Percentiles rank a stretch among this genome's conserved stretches.
Evolutionary conservation across 2,329 filamentous ascomycete species (phyloP).

Genomic region (Mycocentrospora acerina): DNA sequence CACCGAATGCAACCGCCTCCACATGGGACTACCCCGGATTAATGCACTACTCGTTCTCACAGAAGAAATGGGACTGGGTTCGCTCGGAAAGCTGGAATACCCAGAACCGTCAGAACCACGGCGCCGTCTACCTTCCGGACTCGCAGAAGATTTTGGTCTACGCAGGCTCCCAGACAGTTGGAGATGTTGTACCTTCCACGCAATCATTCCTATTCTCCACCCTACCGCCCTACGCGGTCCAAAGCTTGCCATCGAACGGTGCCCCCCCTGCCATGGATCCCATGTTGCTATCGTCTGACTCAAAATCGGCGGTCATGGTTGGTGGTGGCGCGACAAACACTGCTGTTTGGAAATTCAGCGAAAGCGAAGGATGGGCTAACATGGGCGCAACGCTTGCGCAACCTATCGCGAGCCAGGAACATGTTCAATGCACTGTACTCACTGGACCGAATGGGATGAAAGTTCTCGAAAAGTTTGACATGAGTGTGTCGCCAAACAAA

Average conservation of each 20-base stretch:
- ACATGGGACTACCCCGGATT: slow-evolving; percentile 67
- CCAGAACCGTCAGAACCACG: slow-evolving; percentile 72
- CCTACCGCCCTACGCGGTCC: slow-evolving; percentile 63
- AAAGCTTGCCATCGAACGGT: slow-evolving; percentile 48
- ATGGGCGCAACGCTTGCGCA: slow-evolving; percentile 65
- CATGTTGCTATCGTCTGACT: slow-evolving; percentile 73
- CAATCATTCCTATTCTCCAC: slow-evolving; percentile 75
- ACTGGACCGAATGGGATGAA: slow-evolving; percentile 74
- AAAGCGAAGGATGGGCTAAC: slow-evolving; percentile 64
- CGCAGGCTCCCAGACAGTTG: slow-evolving; percentile 68
- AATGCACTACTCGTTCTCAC: slow-evolving; percentile 65
- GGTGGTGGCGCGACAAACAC: slow-evolving; percentile 69
- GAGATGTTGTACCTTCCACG: slow-evolving; percentile 58
- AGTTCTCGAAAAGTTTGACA: slow-evolving; percentile 75
- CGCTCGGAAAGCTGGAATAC: slow-evolving; percentile 54
- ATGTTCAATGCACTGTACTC: slow-evolving; percentile 66
- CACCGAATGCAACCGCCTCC: slow-evolving; percentile 36
- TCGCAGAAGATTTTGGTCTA: slow-evolving; percentile 77
- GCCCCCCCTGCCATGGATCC: slow-evolving; percentile 68
- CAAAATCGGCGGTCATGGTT: slow-evolving; percentile 69
- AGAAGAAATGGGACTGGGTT: slow-evolving; percentile 61
- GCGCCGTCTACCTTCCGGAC: slow-evolving; percentile 70
- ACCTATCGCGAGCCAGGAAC: slow-evolving; percentile 60
- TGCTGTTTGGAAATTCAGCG: slow-evolving; percentile 71
- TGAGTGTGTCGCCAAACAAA: slow-evolving; percentile 70